phyloP scores from a whole-genome alignment of 1,284 basidiomycete species.

The Ustilago hordei region DNA sequence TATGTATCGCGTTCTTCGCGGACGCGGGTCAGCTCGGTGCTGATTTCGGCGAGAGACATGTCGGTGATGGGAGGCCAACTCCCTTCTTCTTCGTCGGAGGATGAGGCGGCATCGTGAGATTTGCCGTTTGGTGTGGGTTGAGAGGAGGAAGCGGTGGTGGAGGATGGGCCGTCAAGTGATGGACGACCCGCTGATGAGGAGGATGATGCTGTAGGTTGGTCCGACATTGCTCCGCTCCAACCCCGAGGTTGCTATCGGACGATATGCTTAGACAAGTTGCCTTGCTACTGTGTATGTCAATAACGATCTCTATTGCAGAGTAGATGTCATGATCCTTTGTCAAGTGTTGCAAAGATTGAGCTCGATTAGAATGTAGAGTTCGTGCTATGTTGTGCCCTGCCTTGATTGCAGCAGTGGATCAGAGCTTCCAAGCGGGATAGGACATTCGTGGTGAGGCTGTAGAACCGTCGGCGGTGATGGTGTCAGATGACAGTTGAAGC shows the following conservation, averaged over 20 bases:
- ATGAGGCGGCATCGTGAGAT: not conserved
- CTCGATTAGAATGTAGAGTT: too few relatives aligned
- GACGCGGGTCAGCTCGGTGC: constrained; percentile 40
- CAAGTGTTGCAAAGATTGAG: too few relatives aligned
- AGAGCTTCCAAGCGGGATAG: too few relatives aligned
- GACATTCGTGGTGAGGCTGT: too few relatives aligned
- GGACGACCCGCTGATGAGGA: constrained; percentile 4
- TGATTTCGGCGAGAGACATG: constrained; percentile 20
- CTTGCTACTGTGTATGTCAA: too few relatives aligned
- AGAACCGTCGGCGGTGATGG: too few relatives aligned
- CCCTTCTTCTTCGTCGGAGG: constrained; percentile 4
- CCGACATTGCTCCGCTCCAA: not conserved
- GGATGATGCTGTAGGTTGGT: not conserved
- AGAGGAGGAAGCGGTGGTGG: not conserved
- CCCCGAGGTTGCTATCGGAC: not conserved
- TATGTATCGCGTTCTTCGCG: constrained; percentile 84
- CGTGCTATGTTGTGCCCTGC: too few relatives aligned
- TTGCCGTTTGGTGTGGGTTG: not conserved
- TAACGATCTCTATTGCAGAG: too few relatives aligned
- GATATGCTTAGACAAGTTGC: too few relatives aligned
- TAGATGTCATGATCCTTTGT: too few relatives aligned
- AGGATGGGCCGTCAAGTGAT: constrained; percentile 12
- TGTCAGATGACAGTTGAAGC: too few relatives aligned
- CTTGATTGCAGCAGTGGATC: too few relatives aligned
- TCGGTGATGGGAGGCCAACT: constrained; percentile 11